These are phyloP conservation scores for Apocynum venetum DNA, from an alignment of 257 asterid species.

Conservation along the genomic window DNA sequence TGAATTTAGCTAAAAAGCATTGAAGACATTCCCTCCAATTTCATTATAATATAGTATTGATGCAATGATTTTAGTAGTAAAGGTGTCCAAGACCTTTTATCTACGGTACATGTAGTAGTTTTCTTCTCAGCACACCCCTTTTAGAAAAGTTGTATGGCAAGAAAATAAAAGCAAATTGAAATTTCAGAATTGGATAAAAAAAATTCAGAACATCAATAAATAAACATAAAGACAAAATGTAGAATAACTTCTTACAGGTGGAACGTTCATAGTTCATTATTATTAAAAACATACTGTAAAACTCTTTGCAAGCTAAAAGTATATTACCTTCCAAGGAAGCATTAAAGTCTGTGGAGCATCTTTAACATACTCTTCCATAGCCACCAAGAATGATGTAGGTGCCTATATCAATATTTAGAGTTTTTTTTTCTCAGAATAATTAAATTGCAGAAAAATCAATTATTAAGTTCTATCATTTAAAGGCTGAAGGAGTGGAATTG, in stretches of 20 bases:
- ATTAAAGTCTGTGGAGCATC: constrained; percentile 57
- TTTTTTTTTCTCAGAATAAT: constrained; percentile 3
- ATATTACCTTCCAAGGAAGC: constrained; percentile 59
- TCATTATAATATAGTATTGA: neutral
- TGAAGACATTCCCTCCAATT: neutral
- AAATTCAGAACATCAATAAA: neutral
- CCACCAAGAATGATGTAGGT: constrained; percentile 50
- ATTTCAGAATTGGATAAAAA: neutral
- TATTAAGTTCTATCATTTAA: neutral
- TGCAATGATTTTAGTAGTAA: neutral
- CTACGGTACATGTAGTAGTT: neutral
- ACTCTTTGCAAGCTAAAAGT: constrained; percentile 11
- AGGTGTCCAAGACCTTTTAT: neutral
- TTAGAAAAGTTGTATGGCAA: neutral
- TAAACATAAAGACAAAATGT: neutral
- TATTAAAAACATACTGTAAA: neutral
- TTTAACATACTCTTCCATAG: constrained; percentile 75
- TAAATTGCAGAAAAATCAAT: neutral
- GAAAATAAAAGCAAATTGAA: neutral
- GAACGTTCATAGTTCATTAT: neutral
- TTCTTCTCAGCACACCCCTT: neutral
- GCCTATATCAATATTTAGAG: constrained; percentile 38
- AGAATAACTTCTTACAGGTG: neutral
- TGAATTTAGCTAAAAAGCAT: neutral
- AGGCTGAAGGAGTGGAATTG: constrained; percentile 1